These are phyloP conservation scores for Wickerhamiella hasegawae DNA, from an alignment of 805 yeast species.

Conservation along the genomic window DNA sequence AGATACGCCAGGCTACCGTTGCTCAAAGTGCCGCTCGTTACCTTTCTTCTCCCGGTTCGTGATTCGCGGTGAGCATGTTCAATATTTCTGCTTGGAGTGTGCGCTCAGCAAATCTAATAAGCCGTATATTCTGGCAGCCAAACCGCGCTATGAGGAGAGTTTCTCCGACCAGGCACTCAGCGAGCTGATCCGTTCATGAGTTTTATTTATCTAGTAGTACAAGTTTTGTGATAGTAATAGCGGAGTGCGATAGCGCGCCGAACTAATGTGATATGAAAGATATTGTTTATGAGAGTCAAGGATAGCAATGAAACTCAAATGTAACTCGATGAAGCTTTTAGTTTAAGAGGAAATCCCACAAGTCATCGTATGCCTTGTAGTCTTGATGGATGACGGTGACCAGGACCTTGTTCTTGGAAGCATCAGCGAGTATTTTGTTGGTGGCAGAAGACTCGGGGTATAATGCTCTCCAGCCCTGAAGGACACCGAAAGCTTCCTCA, in stretches of 20 bases:
- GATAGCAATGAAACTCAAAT: no score
- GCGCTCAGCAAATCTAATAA: not conserved
- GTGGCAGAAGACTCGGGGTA: slow-evolving; percentile 41
- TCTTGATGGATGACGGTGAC: slow-evolving; percentile 85
- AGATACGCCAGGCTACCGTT: slow-evolving; percentile 1
- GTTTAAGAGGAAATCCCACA: slow-evolving; percentile 41
- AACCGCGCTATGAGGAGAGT: no score
- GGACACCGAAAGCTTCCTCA: slow-evolving; percentile 83
- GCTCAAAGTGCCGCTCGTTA: slow-evolving; percentile 3
- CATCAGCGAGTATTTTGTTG: slow-evolving; percentile 41
- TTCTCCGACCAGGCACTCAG: no score
- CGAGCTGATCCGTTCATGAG: no score
- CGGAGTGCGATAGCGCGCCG: no score
- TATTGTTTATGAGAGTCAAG: no score
- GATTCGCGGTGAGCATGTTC: not conserved
- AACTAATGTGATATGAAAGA: no score
- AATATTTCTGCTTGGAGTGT: not conserved
- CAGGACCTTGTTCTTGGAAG: slow-evolving; percentile 50
- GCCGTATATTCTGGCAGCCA: no score
- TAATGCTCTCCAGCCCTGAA: slow-evolving; percentile 83
- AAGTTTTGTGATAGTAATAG: no score
- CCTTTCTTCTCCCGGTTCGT: slow-evolving; percentile 4
- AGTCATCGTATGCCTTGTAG: slow-evolving; percentile 47
- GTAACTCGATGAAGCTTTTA: no score
- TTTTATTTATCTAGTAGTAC: no score